phyloP scores from a whole-genome alignment of 208 protist genomes.

The Trichomonas vaginalis region DNA sequence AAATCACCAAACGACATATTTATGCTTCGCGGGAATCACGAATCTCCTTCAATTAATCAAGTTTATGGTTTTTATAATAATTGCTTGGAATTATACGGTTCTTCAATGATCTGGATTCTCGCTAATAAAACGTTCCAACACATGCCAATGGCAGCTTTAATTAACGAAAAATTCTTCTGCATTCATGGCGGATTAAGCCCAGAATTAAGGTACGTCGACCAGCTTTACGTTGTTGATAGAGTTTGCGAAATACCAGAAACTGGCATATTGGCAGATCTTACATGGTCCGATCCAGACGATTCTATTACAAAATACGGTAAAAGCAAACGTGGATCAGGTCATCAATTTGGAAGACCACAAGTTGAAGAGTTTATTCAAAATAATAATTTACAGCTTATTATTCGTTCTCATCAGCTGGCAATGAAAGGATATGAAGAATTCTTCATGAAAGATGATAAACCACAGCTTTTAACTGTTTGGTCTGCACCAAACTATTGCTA shows the following conservation, averaged over 20 bases:
- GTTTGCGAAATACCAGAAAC: not conserved
- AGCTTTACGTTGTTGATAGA: not conserved
- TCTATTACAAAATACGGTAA: conserved; percentile 59
- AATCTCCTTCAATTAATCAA: conserved; percentile 80
- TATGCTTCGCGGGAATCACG: conserved; percentile 91
- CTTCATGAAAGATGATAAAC: conserved; percentile 38
- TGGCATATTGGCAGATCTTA: not conserved
- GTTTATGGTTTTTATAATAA: conserved; percentile 82
- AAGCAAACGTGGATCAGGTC: conserved; percentile 60
- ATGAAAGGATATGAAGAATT: conserved; percentile 70
- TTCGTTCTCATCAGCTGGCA: conserved; percentile 65
- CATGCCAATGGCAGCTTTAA: conserved; percentile 86
- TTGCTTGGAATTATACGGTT: conserved; percentile 71
- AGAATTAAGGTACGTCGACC: not conserved
- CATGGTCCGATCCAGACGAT: conserved; percentile 32
- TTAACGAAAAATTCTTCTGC: conserved; percentile 98
- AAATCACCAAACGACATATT: conserved; percentile 64
- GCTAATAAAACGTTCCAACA: conserved; percentile 97
- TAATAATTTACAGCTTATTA: conserved; percentile 58
- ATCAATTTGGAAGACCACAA: conserved; percentile 54
- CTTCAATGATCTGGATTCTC: conserved; percentile 89
- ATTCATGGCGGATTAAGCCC: conserved; percentile 50
- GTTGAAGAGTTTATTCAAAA: conserved; percentile 50
- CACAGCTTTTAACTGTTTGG: conserved; percentile 62
- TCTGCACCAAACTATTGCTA: conserved; percentile 57